A percentile compares a stretch with the other conserved stretches of the same genome.
phyloP scores from a whole-genome alignment of 2,329 filamentous ascomycete species.

The Penicillium sp. region DNA sequence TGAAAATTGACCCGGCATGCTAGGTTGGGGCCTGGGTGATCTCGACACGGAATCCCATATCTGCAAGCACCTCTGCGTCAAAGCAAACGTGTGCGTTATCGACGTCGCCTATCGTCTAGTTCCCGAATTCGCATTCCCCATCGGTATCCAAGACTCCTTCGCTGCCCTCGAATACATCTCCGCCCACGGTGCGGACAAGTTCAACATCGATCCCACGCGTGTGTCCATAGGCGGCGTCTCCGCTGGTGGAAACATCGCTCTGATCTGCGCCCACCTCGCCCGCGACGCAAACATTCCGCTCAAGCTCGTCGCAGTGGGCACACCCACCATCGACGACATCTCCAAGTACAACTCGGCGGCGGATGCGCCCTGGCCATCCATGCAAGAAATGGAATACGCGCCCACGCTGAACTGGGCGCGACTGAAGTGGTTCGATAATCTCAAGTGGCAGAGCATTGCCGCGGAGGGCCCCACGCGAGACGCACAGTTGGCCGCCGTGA shows the following conservation, averaged over 20 bases:
- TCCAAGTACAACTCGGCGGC: conserved; percentile 40
- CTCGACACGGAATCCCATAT: conserved; percentile 56
- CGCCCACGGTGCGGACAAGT: conserved; percentile 39
- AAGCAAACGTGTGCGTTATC: conserved; percentile 52
- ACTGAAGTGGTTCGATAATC: conserved; percentile 47
- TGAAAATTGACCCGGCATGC: neutral
- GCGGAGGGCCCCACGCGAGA: conserved; percentile 19
- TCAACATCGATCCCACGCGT: conserved; percentile 44
- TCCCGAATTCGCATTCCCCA: conserved; percentile 56
- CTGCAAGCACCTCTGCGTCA: conserved; percentile 53
- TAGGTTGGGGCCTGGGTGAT: conserved; percentile 54
- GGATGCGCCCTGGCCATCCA: conserved; percentile 48
- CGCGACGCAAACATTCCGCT: conserved; percentile 46
- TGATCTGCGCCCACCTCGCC: conserved; percentile 43
- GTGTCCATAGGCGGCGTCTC: conserved; percentile 54
- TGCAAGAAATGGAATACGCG: conserved; percentile 49
- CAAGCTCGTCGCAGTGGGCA: conserved; percentile 46
- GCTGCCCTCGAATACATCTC: conserved; percentile 50
- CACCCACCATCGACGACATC: conserved; percentile 48
- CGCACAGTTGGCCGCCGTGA: conserved; percentile 29
- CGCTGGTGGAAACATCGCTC: conserved; percentile 38
- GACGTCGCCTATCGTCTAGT: conserved; percentile 59
- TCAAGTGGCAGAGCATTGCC: conserved; percentile 38
- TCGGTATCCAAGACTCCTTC: conserved; percentile 54
- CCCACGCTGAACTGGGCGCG: conserved; percentile 52